Percentiles rank a stretch among this genome's conserved stretches.
Conservation (phyloP, 768 basidiomycete genomes). For the Artomyces pyxidatus region DNA sequence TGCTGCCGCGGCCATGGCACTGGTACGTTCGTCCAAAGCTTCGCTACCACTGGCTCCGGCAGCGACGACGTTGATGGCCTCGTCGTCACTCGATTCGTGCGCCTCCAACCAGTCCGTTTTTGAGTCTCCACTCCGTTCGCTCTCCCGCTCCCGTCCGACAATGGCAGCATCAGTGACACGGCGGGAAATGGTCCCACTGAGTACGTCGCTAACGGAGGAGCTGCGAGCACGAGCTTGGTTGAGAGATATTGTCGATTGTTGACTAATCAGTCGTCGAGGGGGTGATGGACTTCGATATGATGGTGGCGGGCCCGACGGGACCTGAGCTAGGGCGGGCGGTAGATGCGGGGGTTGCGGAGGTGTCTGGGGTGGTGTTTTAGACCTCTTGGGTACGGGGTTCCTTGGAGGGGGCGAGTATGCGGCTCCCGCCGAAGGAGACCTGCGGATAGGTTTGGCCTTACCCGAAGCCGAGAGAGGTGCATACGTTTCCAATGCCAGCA, state of each 20-base stretch:
- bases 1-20: slow-evolving; percentile 36
- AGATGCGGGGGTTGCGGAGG: slow-evolving; percentile 6
- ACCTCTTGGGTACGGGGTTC: slow-evolving; percentile 11
- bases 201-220: slow-evolving; percentile 51
- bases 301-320: slow-evolving; percentile 50
- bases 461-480: slow-evolving; percentile 13
- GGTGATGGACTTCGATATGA: slow-evolving; percentile 41
- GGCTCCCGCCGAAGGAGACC: slow-evolving; percentile 2
- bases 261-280: slow-evolving; percentile 28
- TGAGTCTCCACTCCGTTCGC: slow-evolving; percentile 26
- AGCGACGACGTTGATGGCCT: slow-evolving; percentile 76
- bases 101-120: slow-evolving; percentile 63
- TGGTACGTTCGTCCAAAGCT: slow-evolving; percentile 77
- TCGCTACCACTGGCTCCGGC: slow-evolving; percentile 78
- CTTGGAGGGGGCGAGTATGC: background rate
- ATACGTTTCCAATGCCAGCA: slow-evolving; percentile 15
- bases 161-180: slow-evolving; percentile 22
- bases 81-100: slow-evolving; percentile 65
- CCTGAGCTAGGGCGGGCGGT: slow-evolving; percentile 8
- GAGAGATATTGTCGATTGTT: slow-evolving; percentile 35
- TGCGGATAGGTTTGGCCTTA: slow-evolving; percentile 8
- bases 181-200: slow-evolving; percentile 38
- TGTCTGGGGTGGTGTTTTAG: slow-evolving; percentile 14
- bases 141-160: slow-evolving; percentile 24
- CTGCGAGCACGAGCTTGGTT: slow-evolving; percentile 39